Percentiles rank a stretch among this genome's conserved stretches.
Conservation (phyloP, 2,329 filamentous ascomycete species). For the Colletotrichum brevisporum region DNA sequence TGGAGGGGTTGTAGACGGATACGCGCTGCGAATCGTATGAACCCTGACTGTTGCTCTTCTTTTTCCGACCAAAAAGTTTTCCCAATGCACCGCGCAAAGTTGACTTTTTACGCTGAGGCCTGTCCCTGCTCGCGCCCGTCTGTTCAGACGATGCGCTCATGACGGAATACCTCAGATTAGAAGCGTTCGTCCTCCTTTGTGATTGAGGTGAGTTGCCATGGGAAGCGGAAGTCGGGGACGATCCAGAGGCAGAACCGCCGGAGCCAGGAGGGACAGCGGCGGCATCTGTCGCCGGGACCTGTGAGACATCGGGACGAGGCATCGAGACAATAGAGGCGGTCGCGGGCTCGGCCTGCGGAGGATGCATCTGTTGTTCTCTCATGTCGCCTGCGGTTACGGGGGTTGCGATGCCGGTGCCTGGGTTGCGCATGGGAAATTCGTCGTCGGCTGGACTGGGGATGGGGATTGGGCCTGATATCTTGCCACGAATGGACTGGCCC, state of each 20-base stretch:
- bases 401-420: slow-evolving; percentile 53
- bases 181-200: slow-evolving; percentile 53
- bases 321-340: slow-evolving; percentile 26
- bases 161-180: slow-evolving; percentile 62
- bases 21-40: slow-evolving; percentile 47
- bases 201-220: slow-evolving; percentile 43
- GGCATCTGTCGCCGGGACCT: slow-evolving; percentile 31
- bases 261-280: slow-evolving; percentile 23
- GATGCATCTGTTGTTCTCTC: slow-evolving; percentile 41
- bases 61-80: slow-evolving; percentile 71
- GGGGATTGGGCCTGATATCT: slow-evolving; percentile 74
- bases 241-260: slow-evolving; percentile 28
- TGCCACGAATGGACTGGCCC: slow-evolving; percentile 67
- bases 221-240: slow-evolving; percentile 30
- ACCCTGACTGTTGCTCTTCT: slow-evolving; percentile 58
- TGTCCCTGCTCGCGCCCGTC: slow-evolving; percentile 49
- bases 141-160: slow-evolving; percentile 58
- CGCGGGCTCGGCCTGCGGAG: slow-evolving; percentile 29
- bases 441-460: slow-evolving; percentile 64
- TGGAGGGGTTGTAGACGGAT: slow-evolving; percentile 45
- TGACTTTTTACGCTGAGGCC: slow-evolving; percentile 70
- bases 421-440: slow-evolving; percentile 67
- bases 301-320: slow-evolving; percentile 26
- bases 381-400: slow-evolving; percentile 47
- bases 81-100: slow-evolving; percentile 69